Conservation (phyloP, 495 filamentous ascomycete species). For the Penicillium simplicissimum region DNA sequence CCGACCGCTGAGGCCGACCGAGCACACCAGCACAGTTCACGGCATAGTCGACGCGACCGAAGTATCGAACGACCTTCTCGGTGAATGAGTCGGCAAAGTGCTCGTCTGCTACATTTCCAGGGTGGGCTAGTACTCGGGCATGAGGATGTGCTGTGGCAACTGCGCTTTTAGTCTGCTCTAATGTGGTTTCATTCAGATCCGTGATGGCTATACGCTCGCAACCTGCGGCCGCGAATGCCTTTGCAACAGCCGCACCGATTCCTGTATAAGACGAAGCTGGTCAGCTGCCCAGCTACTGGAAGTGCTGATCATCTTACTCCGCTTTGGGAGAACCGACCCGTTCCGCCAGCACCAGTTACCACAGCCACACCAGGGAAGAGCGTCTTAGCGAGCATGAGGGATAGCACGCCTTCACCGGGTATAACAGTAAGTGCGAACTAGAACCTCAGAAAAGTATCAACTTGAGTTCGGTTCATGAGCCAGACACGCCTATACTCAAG, state of each 20-base stretch:
- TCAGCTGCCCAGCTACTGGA: not conserved
- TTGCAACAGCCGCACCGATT: slow-evolving; percentile 55
- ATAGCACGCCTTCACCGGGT: not conserved
- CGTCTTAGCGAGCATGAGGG: not conserved
- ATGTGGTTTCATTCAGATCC: slow-evolving; percentile 43
- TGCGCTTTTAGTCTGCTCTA: slow-evolving; percentile 35
- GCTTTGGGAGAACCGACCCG: slow-evolving; percentile 17
- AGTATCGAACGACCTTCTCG: slow-evolving; percentile 27
- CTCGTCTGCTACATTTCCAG: slow-evolving; percentile 47
- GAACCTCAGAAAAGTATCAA: not conserved
- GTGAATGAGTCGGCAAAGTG: slow-evolving; percentile 44
- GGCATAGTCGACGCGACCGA: slow-evolving; percentile 52
- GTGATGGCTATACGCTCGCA: slow-evolving; percentile 51
- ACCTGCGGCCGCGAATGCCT: slow-evolving; percentile 51
- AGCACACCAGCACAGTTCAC: slow-evolving; percentile 54
- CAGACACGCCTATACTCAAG: not conserved
- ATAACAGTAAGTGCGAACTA: not conserved
- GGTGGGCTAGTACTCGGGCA: slow-evolving; percentile 27
- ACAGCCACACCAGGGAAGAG: slow-evolving; percentile 37
- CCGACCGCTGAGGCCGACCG: slow-evolving; percentile 38
- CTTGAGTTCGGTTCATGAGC: not conserved
- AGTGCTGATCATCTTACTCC: not conserved
- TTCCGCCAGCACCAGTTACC: slow-evolving; percentile 35
- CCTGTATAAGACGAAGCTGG: slow-evolving; percentile 30
- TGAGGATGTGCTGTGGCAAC: slow-evolving; percentile 35